Percentiles rank a stretch among this genome's conserved stretches.
These are phyloP conservation scores for Penicillium olsonii DNA, from an alignment of 2,329 filamentous ascomycete genomes.

Conservation along the genomic window DNA sequence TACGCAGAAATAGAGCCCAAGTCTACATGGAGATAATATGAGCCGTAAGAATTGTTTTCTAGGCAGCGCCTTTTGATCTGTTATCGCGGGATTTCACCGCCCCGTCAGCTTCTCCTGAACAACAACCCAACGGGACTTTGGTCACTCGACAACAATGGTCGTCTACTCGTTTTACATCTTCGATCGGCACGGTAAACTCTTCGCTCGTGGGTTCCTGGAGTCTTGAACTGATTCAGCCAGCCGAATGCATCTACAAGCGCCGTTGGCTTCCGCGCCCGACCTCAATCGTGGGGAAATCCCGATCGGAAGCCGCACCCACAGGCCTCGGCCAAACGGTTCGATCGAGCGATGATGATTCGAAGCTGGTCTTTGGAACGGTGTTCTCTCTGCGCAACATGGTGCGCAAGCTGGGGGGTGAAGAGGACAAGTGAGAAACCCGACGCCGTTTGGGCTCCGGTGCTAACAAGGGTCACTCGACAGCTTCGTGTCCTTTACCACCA, in stretches of 20 bases:
- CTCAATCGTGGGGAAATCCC: constrained; percentile 48
- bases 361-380: constrained; percentile 94
- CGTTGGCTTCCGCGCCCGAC: constrained; percentile 69
- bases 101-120: constrained; percentile 23
- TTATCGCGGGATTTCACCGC: constrained; percentile 25
- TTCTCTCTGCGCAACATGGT: constrained; percentile 97
- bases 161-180: constrained; percentile 99
- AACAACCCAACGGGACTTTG: constrained; percentile 12
- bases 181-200: constrained; percentile 81
- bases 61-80: constrained; percentile 20
- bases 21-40: background rate
- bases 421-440: constrained; percentile 64
- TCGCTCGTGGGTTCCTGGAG: constrained; percentile 6
- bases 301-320: constrained; percentile 44
- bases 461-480: constrained; percentile 43
- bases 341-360: constrained; percentile 78
- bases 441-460: background rate
- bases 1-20: constrained; percentile 12
- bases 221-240: constrained; percentile 48
- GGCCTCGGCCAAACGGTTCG: constrained; percentile 44
- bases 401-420: constrained; percentile 87
- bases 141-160: constrained; percentile 64
- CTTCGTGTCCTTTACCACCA: constrained; percentile 91
- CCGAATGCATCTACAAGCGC: constrained; percentile 95
- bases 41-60: constrained; percentile 4